A percentile compares a stretch with the other conserved stretches of the same genome.
phyloP scores from a whole-genome alignment of 805 yeast species.

The Saturnispora dispora region DNA sequence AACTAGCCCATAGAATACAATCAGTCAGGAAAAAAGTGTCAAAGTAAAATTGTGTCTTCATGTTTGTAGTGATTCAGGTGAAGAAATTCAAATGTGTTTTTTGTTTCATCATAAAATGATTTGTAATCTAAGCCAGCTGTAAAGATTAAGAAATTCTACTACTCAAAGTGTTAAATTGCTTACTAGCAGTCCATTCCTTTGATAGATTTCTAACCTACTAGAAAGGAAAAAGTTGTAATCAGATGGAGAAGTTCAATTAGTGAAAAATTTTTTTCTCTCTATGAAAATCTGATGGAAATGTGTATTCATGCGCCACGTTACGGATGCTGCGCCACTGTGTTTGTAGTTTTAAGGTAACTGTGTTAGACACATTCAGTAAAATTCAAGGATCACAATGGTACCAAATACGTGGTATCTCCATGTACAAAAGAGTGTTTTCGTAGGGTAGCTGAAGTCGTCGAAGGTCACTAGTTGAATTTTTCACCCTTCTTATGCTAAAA shows the following conservation, averaged over 20 bases:
- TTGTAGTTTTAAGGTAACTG: not conserved
- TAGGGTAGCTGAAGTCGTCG: too few relatives aligned
- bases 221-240: not conserved
- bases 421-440: not conserved
- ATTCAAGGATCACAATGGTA: not conserved
- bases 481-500: not conserved
- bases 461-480: too few relatives aligned
- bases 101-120: constrained; percentile 3
- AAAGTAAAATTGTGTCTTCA: constrained; percentile 5
- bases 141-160: not conserved
- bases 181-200: not conserved
- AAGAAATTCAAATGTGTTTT: constrained; percentile 5
- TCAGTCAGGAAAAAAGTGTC: constrained; percentile 2
- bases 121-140: not conserved
- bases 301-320: not conserved
- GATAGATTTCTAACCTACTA: not conserved
- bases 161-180: not conserved
- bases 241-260: not conserved
- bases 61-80: constrained; percentile 4
- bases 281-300: not conserved
- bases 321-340: not conserved
- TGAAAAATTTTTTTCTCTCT: not conserved
- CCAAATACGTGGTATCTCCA: not conserved
- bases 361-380: not conserved
- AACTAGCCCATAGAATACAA: not conserved